phyloP scores from a whole-genome alignment of 1,284 basidiomycete genomes.

The Cystobasidiaceae sp. region DNA sequence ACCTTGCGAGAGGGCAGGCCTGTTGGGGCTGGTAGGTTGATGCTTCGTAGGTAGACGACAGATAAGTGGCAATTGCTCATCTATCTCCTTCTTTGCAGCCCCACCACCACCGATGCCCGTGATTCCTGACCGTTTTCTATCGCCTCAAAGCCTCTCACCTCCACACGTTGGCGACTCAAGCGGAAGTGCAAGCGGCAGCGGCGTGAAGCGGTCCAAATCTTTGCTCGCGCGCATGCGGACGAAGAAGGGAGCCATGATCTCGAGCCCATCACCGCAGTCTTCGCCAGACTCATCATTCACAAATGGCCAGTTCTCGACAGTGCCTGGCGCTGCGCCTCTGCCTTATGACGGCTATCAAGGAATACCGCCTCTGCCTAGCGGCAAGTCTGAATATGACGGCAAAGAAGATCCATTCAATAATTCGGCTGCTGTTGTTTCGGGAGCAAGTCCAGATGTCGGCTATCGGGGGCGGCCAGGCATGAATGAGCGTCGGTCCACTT shows the following conservation, averaged over 20 bases:
- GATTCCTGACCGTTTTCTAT: constrained; percentile 13
- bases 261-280: background rate
- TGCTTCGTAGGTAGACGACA: too few species aligned
- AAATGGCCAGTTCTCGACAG: background rate
- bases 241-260: constrained; percentile 16
- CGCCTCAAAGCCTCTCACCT: background rate
- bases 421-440: background rate
- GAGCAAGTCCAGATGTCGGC: background rate
- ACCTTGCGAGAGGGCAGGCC: constrained; percentile 26
- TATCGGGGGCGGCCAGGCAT: background rate
- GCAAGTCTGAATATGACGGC: background rate
- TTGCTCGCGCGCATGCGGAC: constrained; percentile 23
- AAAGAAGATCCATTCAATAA: background rate
- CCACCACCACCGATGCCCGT: constrained; percentile 26
- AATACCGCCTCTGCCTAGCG: too few species aligned
- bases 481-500: background rate
- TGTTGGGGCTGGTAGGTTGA: constrained; percentile 6
- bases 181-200: background rate
- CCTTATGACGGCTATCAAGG: constrained; percentile 6
- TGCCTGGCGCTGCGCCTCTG: background rate
- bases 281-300: background rate
- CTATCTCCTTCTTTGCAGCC: background rate
- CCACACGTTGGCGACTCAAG: background rate
- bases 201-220: constrained; percentile 27
- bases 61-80: too few species aligned